Base-by-base conservation (phyloP, 768 basidiomycete species). In the Coprinopsis cinerea region DNA sequence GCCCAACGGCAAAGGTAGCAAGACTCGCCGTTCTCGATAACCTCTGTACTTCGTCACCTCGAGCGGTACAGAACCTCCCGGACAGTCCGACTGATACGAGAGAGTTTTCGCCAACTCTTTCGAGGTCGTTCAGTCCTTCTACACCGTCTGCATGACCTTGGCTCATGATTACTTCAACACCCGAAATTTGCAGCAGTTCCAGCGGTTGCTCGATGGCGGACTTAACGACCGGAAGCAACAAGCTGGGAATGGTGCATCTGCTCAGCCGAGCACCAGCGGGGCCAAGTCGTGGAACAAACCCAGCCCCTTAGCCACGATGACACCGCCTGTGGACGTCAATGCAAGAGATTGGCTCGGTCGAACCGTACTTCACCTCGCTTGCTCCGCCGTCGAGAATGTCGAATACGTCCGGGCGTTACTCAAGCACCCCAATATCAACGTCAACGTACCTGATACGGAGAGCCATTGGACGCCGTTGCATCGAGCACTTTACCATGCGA, bases 401-500 rank as follows among this genome's bases (percentile, higher is more conserved):
- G 87, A 92, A 57, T 98, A 87, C 62, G 79, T 89, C 35, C 74
- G 81, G 45, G 70, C 88, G 48, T 71, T 97, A 4, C 75, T 98
- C 44, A 76, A 78, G 15, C 85, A 91, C 55, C 82, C 90, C 1
- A 66, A 71, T 20, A 73, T 93, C 63, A 84, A 88, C 49, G 80
- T 92, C 56, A 98, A 98, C 57, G 51, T 87, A 5, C 68, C 71
- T 35, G 95, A 99, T 65, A 63, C 63, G 47, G 95, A 98, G 72
- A 89, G 80, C 50, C 85, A 85, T 49, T 97, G 92, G 88, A 95
- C 92, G 1, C 79, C 94, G 5, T 70, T 98, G 18, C 95, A 99
- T 59, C 72, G 92, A 42, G 90, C 90, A 1, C 64, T 94, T 57
- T 96, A 92, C 61, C 64, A 73, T 30, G 90, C 88, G 1, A 91